Percentiles rank a stretch among this genome's conserved stretches.
Conservation (phyloP, 2,329 filamentous ascomycete species). For the Botrytis galanthina region DNA sequence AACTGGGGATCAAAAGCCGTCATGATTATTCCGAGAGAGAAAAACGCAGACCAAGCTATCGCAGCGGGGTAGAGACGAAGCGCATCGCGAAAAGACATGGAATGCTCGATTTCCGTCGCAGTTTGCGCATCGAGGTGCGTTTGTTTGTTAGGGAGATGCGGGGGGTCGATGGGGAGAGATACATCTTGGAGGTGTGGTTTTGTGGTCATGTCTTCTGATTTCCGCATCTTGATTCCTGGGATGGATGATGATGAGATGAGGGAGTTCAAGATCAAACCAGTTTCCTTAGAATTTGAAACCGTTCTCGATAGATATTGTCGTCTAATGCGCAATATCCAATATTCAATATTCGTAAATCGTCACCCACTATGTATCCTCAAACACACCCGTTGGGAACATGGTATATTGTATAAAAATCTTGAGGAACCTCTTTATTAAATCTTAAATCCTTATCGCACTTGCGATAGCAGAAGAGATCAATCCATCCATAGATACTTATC, state of each 20-base stretch:
- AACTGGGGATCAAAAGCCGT: slow-evolving; percentile 32
- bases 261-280: not conserved
- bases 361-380: not conserved
- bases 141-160: not conserved
- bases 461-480: not conserved
- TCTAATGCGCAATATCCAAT: not conserved
- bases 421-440: not conserved
- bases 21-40: slow-evolving; percentile 34
- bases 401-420: not conserved
- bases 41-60: slow-evolving; percentile 32
- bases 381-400: not conserved
- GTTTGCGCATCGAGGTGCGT: not conserved
- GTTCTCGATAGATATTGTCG: not conserved
- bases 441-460: not conserved
- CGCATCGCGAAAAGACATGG: slow-evolving; percentile 27
- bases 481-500: not conserved
- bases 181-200: not conserved
- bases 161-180: not conserved
- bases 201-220: not conserved
- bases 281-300: not conserved
- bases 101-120: slow-evolving; percentile 29
- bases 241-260: not conserved
- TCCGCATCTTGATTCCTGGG: not conserved
- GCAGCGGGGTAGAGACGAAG: slow-evolving; percentile 29
- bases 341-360: not conserved